Percentiles rank a stretch among this genome's conserved stretches.
Conservation (phyloP, 495 filamentous ascomycete species). For the Aspergillus affinis region DNA sequence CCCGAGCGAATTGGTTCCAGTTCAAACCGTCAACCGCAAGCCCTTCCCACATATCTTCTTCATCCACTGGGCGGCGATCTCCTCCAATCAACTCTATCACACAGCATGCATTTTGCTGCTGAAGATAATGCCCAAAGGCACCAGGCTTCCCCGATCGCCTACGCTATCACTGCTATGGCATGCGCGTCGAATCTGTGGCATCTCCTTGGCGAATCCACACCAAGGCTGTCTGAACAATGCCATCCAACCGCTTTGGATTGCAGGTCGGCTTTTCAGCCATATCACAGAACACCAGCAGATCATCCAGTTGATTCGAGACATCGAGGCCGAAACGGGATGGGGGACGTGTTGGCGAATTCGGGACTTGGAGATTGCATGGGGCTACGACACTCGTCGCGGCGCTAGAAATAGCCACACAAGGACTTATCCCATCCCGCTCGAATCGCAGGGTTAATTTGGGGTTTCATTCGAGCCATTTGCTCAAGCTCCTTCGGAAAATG, state of each 20-base stretch:
- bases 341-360: conserved; percentile 45
- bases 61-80: conserved; percentile 48
- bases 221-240: conserved; percentile 49
- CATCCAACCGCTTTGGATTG: conserved; percentile 51
- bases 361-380: conserved; percentile 47
- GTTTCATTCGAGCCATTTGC: background rate
- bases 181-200: conserved; percentile 48
- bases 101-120: conserved; percentile 48
- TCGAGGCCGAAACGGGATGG: conserved; percentile 49
- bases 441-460: background rate
- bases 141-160: conserved; percentile 28
- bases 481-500: conserved; percentile 25
- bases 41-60: conserved; percentile 49
- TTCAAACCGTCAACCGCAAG: conserved; percentile 29
- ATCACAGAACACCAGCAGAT: conserved; percentile 43
- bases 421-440: conserved; percentile 4
- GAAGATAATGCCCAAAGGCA: conserved; percentile 35
- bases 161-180: conserved; percentile 42
- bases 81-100: conserved; percentile 49
- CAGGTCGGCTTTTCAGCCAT: conserved; percentile 46
- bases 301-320: conserved; percentile 38
- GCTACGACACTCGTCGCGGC: conserved; percentile 29
- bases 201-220: conserved; percentile 47
- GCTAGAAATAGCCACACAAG: conserved; percentile 11
- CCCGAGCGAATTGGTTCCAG: conserved; percentile 40